These are phyloP conservation scores for Paralagenidium karlingii DNA, from an alignment of 352 stramenopile species.

Conservation along the genomic window DNA sequence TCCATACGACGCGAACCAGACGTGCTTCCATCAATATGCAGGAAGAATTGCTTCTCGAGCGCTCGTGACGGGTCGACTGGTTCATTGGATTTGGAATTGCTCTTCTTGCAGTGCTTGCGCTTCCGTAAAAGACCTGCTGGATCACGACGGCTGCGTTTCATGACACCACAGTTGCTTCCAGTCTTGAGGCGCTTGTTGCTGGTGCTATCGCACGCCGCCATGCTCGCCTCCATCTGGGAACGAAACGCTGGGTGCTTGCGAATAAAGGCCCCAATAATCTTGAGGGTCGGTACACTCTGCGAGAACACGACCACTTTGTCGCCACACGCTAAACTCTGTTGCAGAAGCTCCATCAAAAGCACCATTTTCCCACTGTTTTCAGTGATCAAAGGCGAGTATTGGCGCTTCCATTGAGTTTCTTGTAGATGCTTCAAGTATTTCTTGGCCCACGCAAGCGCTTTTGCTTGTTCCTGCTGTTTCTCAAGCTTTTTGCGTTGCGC, in stretches of 20 bases:
- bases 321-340: constrained; percentile 51
- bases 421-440: constrained; percentile 13
- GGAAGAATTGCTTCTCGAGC: no score
- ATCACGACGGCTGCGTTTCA: constrained; percentile 10
- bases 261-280: constrained; percentile 65
- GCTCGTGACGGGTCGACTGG: background rate
- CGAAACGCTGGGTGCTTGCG: constrained; percentile 5
- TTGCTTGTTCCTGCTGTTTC: constrained; percentile 43
- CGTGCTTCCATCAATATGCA: background rate
- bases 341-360: constrained; percentile 54
- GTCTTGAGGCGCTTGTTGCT: constrained; percentile 12
- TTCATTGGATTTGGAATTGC: background rate
- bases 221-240: background rate
- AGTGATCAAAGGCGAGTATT: constrained; percentile 32
- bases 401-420: background rate
- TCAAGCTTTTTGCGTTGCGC: constrained; percentile 39
- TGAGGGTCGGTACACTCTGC: constrained; percentile 76
- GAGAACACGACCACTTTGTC: constrained; percentile 86
- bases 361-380: constrained; percentile 78
- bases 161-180: background rate
- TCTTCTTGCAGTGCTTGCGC: constrained; percentile 7
- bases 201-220: background rate
- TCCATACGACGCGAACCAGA: background rate
- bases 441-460: constrained; percentile 55
- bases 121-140: constrained; percentile 45